These are phyloP conservation scores for Chytridium lagenaria DNA, from an alignment of 371 early-diverging fungal species.

Conservation along the genomic window DNA sequence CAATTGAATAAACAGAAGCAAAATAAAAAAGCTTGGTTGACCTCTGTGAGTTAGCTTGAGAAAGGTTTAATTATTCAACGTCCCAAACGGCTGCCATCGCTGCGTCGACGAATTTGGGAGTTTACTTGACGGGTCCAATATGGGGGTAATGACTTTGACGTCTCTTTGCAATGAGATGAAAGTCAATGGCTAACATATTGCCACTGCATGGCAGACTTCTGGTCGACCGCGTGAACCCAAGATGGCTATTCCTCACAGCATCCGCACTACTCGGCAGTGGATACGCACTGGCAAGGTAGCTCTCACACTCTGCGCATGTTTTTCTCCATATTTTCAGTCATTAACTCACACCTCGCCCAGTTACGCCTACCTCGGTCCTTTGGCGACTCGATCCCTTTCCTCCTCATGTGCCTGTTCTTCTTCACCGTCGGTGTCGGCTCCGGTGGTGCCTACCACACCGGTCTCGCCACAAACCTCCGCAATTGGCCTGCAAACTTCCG, in stretches of 20 bases:
- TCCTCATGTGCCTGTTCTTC: not conserved
- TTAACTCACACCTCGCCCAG: not conserved
- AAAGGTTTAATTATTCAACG: constrained; percentile 10
- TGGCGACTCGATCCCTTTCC: not conserved
- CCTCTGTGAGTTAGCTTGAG: too few relatives aligned
- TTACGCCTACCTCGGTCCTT: not conserved
- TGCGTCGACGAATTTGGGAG: constrained; percentile 12
- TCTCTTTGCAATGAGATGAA: not conserved
- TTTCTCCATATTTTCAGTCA: not conserved
- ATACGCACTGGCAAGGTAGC: constrained; percentile 11
- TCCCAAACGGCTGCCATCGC: constrained; percentile 32
- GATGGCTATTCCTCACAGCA: constrained; percentile 15
- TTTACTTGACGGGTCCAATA: constrained; percentile 26
- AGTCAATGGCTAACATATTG: too few relatives aligned
- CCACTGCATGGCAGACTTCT: not conserved
- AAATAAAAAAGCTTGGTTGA: too few relatives aligned
- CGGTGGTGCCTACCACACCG: constrained; percentile 4
- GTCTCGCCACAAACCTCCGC: constrained; percentile 27
- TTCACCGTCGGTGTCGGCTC: not conserved
- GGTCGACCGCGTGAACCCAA: not conserved
- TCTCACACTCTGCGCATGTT: not conserved
- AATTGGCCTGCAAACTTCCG: constrained; percentile 24
- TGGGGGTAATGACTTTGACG: constrained; percentile 3
- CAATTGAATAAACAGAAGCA: too few relatives aligned
- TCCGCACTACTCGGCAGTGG: constrained; percentile 2